Base-by-base conservation (phyloP, 2,329 filamentous ascomycete genomes). In the Domatiomyces globalis region DNA sequence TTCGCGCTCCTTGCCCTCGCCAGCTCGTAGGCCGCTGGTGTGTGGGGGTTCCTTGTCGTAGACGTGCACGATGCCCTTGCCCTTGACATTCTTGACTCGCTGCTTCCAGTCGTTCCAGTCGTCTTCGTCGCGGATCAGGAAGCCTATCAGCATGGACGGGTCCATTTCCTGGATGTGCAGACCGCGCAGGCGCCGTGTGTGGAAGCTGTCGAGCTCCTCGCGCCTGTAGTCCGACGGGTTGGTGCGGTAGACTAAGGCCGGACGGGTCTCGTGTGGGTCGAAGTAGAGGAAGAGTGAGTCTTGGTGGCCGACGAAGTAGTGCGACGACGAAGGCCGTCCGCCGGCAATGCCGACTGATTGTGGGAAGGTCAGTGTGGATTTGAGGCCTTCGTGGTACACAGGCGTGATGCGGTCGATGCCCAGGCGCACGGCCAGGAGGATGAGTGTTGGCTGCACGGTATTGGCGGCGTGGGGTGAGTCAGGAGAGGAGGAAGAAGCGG, bases 311-410 rank as follows among this genome's bases (percentile, higher is more conserved):
- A 86, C 71, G 59, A 86, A 87, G 66, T 87, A 87, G 63, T 86
- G 83, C 4, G 87, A 94, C 45, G 88, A 90, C 2, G 89, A 90
- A 12, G 92, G 92, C 17, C 92, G 86, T 52, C 92, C 92, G 48
- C 90, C 92, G 62, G 92, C 92, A 57, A 98, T 95, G 9, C 92
- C 92, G 48, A 95, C 82, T n/a, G 87, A 94, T 64, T 96, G 92
- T 6, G 83, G 79, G 73, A 94, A 85, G 66, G 92, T 85, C 49
- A 98, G 71, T 18, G 85, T 79, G 18, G 84, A 78, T 61, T 89
- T 87, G 33, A 98, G 74, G n/a, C 89, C 87, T 64, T 94, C 86
- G 81, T 90, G 94, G 63, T 98, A 98, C 2, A 94, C 87, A 0
- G 86, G 85, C 1, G 88, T 98, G 60, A 96, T 84, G 63, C 92